Base-by-base conservation (phyloP, 352 stramenopile genomes). In the Globisporangium irregulare region DNA sequence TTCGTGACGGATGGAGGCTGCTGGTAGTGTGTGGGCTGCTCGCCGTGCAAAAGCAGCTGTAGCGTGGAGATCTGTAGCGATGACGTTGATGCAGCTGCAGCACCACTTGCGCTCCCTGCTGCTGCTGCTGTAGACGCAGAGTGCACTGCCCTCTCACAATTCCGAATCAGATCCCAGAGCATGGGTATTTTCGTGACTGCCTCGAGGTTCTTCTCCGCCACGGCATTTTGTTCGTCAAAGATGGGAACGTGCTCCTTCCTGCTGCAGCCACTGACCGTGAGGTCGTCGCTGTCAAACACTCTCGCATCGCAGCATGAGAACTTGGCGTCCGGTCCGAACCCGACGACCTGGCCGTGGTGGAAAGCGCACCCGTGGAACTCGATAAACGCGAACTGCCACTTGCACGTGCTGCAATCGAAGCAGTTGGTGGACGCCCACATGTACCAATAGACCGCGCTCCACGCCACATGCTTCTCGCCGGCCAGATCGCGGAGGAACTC, bases 381-480 rank as follows among this genome's bases (percentile, higher is more conserved):
- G 8, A 86, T 25, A 4, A 88, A 71, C 29, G 69, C 79, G 50
- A 71, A 89, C 27, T 59, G 71, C 12, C 73, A 67, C 12, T 72
- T 76, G 67, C 84, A 94, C 8, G 70, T 65, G 12, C 25, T 67
- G 62, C 87, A 96, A n/a, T 64, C 57, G 27, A 93, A 89, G 29
- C 66, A 72, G 29, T 84, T 79, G 6, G 73, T 87, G 12, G 80
- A 82, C 1, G 79, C 87, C 89, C 86, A 97, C 4, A 96, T 56
- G 56, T 87, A 84, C 90, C 91, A 97, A 62, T 94, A 97, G 0
- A 80, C 76, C 0, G 71, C 77, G 22, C 69, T 79, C 89, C 88
- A 97, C 3, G 73, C 75, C 50, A 89, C 76, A 1, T 63, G 71
- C 43, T 76, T 81, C 25, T 84, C 70, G 10, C 72, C 67, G 5